Evolutionary conservation across 2,329 filamentous ascomycete genomes (phyloP).

Genomic region (Diaporthe sp.): DNA sequence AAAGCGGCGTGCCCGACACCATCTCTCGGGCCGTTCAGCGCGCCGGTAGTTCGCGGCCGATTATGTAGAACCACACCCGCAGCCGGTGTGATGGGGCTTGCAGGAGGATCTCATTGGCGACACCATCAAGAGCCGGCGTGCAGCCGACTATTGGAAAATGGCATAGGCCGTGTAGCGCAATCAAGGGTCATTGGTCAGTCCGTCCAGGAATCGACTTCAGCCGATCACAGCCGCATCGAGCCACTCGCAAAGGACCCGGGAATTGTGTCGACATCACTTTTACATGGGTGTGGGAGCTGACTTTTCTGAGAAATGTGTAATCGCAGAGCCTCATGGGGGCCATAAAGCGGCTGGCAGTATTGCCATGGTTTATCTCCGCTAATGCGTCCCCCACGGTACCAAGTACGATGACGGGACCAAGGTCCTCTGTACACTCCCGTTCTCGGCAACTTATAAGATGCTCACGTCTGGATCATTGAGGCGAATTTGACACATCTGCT

Average conservation of each 20-base stretch:
- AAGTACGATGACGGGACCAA: neutral
- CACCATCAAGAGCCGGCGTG: neutral
- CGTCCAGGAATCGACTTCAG: neutral
- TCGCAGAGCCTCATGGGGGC: constrained; percentile 3
- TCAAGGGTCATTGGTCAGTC: neutral
- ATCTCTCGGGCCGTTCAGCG: neutral
- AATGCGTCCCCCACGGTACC: neutral
- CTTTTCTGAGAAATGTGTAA: neutral
- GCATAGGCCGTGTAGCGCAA: neutral
- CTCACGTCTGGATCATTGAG: neutral
- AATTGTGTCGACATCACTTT: neutral
- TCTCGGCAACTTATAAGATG: neutral
- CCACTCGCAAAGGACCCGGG: neutral
- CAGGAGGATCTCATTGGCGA: neutral
- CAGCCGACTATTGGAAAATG: neutral
- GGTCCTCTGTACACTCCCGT: neutral
- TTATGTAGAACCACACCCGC: neutral
- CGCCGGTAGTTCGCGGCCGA: neutral
- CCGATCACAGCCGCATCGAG: neutral
- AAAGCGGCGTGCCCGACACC: neutral
- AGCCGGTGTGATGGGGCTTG: constrained; percentile 5
- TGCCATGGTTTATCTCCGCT: neutral
- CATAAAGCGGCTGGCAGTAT: neutral
- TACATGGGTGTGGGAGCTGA: neutral
- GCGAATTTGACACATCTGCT: neutral